Base-by-base conservation (phyloP, 805 yeast species). In the Yarrowia osloensis region DNA sequence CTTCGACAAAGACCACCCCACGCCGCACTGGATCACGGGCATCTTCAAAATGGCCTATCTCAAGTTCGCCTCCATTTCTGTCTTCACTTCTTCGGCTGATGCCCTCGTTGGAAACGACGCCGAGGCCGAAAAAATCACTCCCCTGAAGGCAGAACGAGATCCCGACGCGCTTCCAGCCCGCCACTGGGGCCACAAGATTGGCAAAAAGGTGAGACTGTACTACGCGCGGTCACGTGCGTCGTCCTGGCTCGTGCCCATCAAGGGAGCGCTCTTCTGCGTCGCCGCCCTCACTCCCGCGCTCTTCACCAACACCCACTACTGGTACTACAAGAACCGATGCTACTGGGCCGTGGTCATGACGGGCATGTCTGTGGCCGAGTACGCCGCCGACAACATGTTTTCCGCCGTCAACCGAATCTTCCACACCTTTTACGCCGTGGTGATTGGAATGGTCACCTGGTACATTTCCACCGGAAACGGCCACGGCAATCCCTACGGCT, bases 381-480 rank as follows among this genome's bases (percentile, higher is more conserved):
- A 72, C 26, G 73, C 77, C 1, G 79, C 76, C 13, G 79, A 77
- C 65, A 74, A 76, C 5, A 47, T 73, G 2, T 75, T 74, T 44
- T 74, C 74, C 0, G 68, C 75, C 21, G 40, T 73, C 4, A 65
- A 71, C 22, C 72, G 76, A 15, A 54, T 76, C 8, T 46, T 70
- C 21, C 74, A 69, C 66, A 73, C 77, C 3, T 72, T 77, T 49
- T 39, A 72, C 31, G 78, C 78, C 1, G 70, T 74, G 29, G 61
- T 75, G 15, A 59, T 73, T 2, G 79, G 77, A 0, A 70, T 77
- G 73, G 74, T 74, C 7, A 72, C 69, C 1, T 77, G 79, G 79
- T 77, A 77, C 63, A 76, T 77, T n/a, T 73, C 76, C 9, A 67
- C 76, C 1, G 78, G 78, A 2, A 66, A 67, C 19, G 79, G 79